Percentiles rank a stretch among this genome's conserved stretches.
Conservation (phyloP, 805 yeast genomes). For the Candida golubevii region DNA sequence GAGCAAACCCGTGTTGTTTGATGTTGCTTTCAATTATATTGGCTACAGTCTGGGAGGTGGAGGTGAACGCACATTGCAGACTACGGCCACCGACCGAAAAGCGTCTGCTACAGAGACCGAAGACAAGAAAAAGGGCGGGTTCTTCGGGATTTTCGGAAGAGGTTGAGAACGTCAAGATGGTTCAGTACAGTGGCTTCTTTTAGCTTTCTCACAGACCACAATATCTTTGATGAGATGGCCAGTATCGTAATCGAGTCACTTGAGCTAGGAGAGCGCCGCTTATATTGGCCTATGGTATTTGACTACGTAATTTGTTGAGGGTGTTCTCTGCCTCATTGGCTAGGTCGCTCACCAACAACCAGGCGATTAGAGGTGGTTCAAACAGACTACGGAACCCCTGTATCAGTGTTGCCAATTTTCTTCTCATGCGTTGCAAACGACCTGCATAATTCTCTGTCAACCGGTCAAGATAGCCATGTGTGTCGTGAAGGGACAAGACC, state of each 20-base stretch:
- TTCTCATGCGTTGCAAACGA: too few species aligned
- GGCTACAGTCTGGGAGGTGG: slow-evolving; percentile 38
- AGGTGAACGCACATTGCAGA: slow-evolving; percentile 15
- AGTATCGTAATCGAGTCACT: too few species aligned
- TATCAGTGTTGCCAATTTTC: too few species aligned
- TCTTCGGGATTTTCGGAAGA: slow-evolving; percentile 71
- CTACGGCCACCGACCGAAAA: slow-evolving; percentile 11
- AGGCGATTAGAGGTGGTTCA: too few species aligned
- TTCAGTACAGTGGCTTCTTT: neutral
- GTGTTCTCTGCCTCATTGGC: too few species aligned
- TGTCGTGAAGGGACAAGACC: neutral
- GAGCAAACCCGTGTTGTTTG: slow-evolving; percentile 88
- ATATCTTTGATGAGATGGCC: too few species aligned
- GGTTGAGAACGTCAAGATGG: neutral
- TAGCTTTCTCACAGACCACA: neutral
- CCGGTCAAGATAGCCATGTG: neutral
- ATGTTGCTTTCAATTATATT: slow-evolving; percentile 81
- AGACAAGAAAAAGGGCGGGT: slow-evolving; percentile 53
- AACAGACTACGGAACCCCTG: too few species aligned
- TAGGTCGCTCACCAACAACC: too few species aligned
- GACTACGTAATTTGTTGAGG: too few species aligned
- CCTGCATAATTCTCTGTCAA: neutral
- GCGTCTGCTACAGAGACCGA: slow-evolving; percentile 24
- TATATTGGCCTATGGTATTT: too few species aligned
- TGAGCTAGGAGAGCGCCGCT: too few species aligned